Evolutionary conservation across 345 rosid species (phyloP), one percentile per base, ranked within the genome.

Genomic region (Garcia nutans): DNA sequence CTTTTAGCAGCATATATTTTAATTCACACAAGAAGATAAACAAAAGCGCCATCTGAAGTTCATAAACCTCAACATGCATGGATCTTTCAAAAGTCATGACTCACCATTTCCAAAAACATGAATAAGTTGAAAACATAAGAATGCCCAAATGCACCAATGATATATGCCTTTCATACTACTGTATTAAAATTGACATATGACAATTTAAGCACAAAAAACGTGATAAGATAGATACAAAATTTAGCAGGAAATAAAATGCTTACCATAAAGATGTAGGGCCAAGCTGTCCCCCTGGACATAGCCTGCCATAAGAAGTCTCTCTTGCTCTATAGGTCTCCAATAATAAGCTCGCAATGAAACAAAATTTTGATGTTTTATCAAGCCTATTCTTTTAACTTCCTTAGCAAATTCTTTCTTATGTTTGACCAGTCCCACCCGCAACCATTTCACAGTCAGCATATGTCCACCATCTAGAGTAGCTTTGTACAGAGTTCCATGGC

Each of bases 291-390:
- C 97, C n/a, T 80, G 87, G 65, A 87, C 80, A 84, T 88, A 95
- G 79, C 91, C 96, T 24, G 97, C 89, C 10, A 93, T 85, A 68
- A 95, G 94, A 80, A 93, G 99, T 72, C 99, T 85, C 76, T 95
- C 99, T 72, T 93, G 97, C 82, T 95, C 97, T 78, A 96, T 88
- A 13, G 96, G 97, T 10, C 99, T 97, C 97, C 97, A 93, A 76
- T 95, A 95, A 84, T 90, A 95, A 15, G 97, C 99, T 74, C 94
- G 89, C 72, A 95, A 56, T 8, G 93, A 89, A 74, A 91, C 97
- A 74, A 93, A 86, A 80, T 87, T 89, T 2, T 89, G 88, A 86
- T 93, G 90, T 77, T 84, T 85, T 72, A 93, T 79, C 37, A 92
- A 91, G 23, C 97, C 94, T 31, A 95, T 89, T 74, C 83, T 95